Conservation (phyloP, 2,329 filamentous ascomycete species). For the Dryadomyces quercus-mongolicae region DNA sequence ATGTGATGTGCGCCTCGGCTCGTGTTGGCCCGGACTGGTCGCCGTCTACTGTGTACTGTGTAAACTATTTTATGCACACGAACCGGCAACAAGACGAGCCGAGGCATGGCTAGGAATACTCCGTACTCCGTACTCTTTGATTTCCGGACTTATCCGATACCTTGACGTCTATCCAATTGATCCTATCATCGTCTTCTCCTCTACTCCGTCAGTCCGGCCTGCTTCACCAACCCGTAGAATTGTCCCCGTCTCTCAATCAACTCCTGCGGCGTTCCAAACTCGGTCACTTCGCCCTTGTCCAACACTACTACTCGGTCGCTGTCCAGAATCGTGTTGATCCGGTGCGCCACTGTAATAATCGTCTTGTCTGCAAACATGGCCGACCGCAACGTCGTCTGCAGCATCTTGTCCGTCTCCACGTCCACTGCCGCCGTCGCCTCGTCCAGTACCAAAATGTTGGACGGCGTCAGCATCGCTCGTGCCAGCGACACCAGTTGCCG, state of each 20-base stretch:
- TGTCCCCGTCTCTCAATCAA: constrained; percentile 64
- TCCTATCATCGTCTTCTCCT: not conserved
- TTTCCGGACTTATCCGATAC: no score
- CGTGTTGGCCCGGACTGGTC: no score
- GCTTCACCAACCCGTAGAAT: constrained; percentile 85
- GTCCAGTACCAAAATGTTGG: constrained; percentile 92
- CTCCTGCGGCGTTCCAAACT: constrained; percentile 79
- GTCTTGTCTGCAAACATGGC: constrained; percentile 76
- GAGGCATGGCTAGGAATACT: no score
- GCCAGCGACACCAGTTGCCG: constrained; percentile 89
- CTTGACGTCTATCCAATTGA: no score
- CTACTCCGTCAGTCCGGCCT: constrained; percentile 59
- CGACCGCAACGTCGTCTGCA: constrained; percentile 51
- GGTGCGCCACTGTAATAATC: constrained; percentile 96
- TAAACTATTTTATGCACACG: no score
- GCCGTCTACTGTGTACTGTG: no score
- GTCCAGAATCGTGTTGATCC: constrained; percentile 92
- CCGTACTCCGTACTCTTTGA: no score
- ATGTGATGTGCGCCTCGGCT: no score
- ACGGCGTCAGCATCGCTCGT: constrained; percentile 84
- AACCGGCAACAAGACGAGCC: no score
- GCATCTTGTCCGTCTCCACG: constrained; percentile 54
- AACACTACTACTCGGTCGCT: constrained; percentile 86
- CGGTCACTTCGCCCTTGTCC: constrained; percentile 77
- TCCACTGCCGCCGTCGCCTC: constrained; percentile 79